Base-by-base conservation (phyloP, 2,329 filamentous ascomycete genomes). In the Talaromyces funiculosus region DNA sequence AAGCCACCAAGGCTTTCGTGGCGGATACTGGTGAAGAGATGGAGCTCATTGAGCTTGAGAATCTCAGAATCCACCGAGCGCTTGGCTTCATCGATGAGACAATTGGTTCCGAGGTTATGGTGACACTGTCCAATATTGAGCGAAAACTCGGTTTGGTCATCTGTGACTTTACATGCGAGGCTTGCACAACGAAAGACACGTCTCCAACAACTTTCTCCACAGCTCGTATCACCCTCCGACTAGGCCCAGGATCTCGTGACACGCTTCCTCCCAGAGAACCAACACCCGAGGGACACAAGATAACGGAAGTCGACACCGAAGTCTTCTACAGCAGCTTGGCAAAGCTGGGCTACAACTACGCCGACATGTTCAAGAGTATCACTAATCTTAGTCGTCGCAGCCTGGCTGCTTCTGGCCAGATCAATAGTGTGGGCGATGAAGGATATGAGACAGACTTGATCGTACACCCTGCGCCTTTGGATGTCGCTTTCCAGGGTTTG, bases 301-400 rank as follows among this genome's bases (percentile, higher is more conserved):
- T 59, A 12, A 59, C 42, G 7, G 31, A 51, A 49, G 40, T 69
- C 12, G 66, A 71, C n/a, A 37, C 61, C 0, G 66, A 69, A 14
- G 53, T 62, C 9, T 72, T 71, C 53, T 72, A 73, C 55, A 63
- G 57, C 22, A 63, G 63, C 2, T 63, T 73, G 8, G 53, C 57
- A 0, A 59, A 67, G 1, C 60, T 71, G 26, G 71, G 71, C 10
- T 72, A 70, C 43, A 64, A 66, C 4, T 73, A 72, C 29, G 65
- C 66, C 1, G 67, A 64, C 2, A 64, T 64, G 8, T 72, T 72
- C 61, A 61, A 62, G 7, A 63, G 64, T 2, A 64, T 70, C 12
- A 59, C 54, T 7, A 26, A 20, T 1, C 59, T 62, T 16, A 56
- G 22, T 7, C 45, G 62, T 2, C 51, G 66, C 33, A 29, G 33